Base-by-base conservation (phyloP, 257 asterid species). In the Solanum pennellii region DNA sequence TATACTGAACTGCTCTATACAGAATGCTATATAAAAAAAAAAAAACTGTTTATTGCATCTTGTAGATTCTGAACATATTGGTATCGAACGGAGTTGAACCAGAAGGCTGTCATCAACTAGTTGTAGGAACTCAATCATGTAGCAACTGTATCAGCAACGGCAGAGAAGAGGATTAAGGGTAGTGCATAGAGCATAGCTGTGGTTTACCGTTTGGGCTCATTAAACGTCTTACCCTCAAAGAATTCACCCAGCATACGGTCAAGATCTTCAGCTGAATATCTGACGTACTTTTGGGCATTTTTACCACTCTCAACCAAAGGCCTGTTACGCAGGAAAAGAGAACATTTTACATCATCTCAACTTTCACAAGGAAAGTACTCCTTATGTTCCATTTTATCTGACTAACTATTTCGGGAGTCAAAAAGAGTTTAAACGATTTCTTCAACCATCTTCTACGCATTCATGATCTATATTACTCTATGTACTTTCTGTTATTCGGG, bases 191-290 rank as follows among this genome's bases (percentile, higher is more conserved):
- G 12, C 20, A 37, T 25, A 49, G 85, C 20, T 49, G 85, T 49
- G 45, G 29, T 82, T 93, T 94, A 97, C 68, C 99, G 96, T 91
- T 87, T 96, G 23, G 98, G 94, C 89, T 95, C 99, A 69, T 94
- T 94, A 35, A 95, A 89, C 88, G 97, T 93, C 92, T 94, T 96
- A 9, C 99, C 99, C 94, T 97, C 99, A 39, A 97, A 97, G 86
- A 97, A 97, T 90, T 97, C 99, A 44, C 98, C 94, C 27, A 97
- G 99, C 99, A 97, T 97, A 47, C 91, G 98, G 77, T 97, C 99
- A 31, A 97, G 99, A 96, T 97, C 99, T 91, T 97, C 99, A 0
- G 99, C 97, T 3, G 94, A 93, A 94, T 93, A 97, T 90, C 98
- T 93, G 91, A 97, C 94, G 91, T 97, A 97, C 90, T 94, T 97